These are phyloP conservation scores for Trametes maxima DNA, from an alignment of 768 basidiomycete genomes.

Conservation along the genomic window DNA sequence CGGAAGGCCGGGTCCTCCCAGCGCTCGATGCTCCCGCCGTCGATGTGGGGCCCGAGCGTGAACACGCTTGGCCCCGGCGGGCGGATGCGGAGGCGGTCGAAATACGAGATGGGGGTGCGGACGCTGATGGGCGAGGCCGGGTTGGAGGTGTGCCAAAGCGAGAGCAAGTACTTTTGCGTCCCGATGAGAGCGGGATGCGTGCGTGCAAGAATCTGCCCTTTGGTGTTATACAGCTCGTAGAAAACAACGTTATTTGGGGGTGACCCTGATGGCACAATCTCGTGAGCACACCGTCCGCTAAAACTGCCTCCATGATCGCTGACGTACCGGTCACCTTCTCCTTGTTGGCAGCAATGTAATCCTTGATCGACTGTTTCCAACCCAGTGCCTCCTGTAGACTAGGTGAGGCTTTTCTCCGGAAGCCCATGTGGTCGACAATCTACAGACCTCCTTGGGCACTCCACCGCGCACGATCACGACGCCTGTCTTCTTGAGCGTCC, in stretches of 20 bases:
- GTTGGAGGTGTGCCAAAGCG: slow-evolving; percentile 59
- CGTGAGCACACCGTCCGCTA: background rate
- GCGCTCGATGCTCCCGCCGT: slow-evolving; percentile 77
- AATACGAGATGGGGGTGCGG: slow-evolving; percentile 68
- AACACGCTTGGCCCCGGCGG: slow-evolving; percentile 71
- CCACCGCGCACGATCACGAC: slow-evolving; percentile 60
- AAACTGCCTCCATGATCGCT: background rate
- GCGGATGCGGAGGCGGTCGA: slow-evolving; percentile 74
- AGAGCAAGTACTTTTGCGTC: slow-evolving; percentile 59
- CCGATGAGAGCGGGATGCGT: slow-evolving; percentile 60
- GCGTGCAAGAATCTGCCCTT: slow-evolving; percentile 64
- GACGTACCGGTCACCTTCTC: slow-evolving; percentile 49
- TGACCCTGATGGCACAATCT: slow-evolving; percentile 49
- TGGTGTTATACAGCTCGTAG: slow-evolving; percentile 74
- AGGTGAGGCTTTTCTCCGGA: background rate
- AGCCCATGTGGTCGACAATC: slow-evolving; percentile 24
- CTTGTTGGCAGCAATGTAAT: slow-evolving; percentile 55
- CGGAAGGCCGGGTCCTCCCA: slow-evolving; percentile 67
- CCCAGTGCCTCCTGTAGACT: slow-evolving; percentile 51
- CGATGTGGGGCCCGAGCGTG: slow-evolving; percentile 60
- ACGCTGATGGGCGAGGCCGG: slow-evolving; percentile 47
- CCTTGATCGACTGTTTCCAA: slow-evolving; percentile 58
- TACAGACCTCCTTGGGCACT: slow-evolving; percentile 50
- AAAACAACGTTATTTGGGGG: slow-evolving; percentile 62
- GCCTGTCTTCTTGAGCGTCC: slow-evolving; percentile 52